Evolutionary conservation across 169 alveolate species (phyloP).

Genomic region (Plasmodium gonderi): DNA sequence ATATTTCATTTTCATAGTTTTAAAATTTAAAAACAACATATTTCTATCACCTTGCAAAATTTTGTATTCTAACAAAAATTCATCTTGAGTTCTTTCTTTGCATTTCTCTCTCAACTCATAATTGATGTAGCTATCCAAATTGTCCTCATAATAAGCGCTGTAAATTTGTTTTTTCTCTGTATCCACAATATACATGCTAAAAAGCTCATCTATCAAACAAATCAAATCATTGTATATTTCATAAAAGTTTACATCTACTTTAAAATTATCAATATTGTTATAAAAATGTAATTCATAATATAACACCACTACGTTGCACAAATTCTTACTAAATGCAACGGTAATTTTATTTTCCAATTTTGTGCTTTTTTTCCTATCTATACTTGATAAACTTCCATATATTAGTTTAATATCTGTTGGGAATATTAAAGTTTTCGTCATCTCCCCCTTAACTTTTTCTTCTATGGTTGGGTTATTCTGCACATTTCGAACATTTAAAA

Average conservation of each 20-base stretch:
- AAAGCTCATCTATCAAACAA: conserved; percentile 57
- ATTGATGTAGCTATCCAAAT: background rate
- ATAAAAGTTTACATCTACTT: conserved; percentile 23
- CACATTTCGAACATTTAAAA: background rate
- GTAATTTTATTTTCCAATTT: conserved; percentile 5
- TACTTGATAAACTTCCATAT: conserved; percentile 37
- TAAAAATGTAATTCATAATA: conserved; percentile 54
- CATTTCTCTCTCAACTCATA: background rate
- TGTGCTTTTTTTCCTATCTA: conserved; percentile 4
- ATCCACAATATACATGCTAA: conserved; percentile 6
- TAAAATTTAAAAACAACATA: conserved; percentile 11
- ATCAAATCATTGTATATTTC: conserved; percentile 42
- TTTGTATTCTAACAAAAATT: conserved; percentile 28
- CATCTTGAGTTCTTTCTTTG: background rate
- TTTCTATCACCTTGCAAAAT: conserved; percentile 27
- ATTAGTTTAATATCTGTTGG: conserved; percentile 45
- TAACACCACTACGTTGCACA: conserved; percentile 20
- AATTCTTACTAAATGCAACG: background rate
- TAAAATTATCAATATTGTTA: conserved; percentile 12
- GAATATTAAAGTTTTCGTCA: conserved; percentile 9
- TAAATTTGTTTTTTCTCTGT: background rate
- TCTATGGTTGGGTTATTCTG: background rate
- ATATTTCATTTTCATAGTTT: conserved; percentile 47
- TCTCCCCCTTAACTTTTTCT: background rate
- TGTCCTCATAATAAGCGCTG: background rate